A percentile compares a stretch with the other conserved stretches of the same genome.
phyloP scores from a whole-genome alignment of 305 asterid genomes.

The Fraxinus sp. region DNA sequence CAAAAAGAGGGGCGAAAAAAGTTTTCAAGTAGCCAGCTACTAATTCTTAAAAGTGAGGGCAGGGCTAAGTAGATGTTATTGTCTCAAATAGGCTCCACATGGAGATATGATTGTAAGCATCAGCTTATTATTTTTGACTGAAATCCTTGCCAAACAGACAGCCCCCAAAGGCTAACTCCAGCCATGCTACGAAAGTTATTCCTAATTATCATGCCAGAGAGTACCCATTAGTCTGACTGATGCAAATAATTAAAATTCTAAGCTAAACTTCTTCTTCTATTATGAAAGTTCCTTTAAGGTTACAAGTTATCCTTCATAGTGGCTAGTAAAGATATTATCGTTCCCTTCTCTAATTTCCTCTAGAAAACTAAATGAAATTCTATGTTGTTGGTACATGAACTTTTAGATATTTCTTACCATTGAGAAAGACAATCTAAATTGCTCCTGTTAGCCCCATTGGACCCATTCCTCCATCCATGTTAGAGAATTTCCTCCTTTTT shows the following conservation, averaged over 20 bases:
- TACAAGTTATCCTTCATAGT: neutral
- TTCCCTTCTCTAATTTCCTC: neutral
- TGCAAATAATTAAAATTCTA: neutral
- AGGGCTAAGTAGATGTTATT: neutral
- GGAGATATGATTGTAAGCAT: neutral
- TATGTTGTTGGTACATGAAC: neutral
- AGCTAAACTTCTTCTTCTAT: neutral
- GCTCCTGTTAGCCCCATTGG: neutral
- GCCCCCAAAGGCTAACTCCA: neutral
- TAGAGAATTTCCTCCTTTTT: neutral
- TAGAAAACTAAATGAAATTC: neutral
- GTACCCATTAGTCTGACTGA: neutral
- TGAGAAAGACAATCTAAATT: neutral
- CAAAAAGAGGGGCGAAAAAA: neutral
- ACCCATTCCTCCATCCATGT: neutral
- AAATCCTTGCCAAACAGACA: neutral
- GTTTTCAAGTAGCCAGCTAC: neutral
- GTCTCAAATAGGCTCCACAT: neutral
- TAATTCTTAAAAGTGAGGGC: neutral
- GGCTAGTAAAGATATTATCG: neutral
- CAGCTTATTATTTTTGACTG: neutral
- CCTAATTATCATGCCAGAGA: neutral
- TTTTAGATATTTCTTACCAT: neutral
- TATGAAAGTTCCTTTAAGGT: neutral
- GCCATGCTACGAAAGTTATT: neutral